phyloP scores from a whole-genome alignment of 306 rosid species.

The Coriaria nepalensis region DNA sequence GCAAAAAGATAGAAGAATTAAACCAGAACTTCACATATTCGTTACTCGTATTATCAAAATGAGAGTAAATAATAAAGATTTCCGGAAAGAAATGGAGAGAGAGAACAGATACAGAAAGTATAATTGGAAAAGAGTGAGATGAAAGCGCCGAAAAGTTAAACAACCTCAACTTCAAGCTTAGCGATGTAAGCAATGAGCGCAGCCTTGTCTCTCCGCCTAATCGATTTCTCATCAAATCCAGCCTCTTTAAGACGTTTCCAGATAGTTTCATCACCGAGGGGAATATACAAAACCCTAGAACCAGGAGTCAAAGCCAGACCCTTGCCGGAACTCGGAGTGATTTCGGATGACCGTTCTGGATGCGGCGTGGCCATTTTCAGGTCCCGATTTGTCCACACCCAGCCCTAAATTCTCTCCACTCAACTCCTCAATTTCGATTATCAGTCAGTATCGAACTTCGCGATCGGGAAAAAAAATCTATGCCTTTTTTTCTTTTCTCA shows the following conservation, averaged over 20 bases:
- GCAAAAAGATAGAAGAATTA: too few species aligned
- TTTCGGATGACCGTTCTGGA: constrained; percentile 12
- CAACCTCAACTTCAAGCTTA: constrained; percentile 86
- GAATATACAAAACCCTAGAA: constrained; percentile 71
- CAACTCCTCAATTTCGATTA: too few species aligned
- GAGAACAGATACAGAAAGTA: background rate
- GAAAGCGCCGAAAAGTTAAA: constrained; percentile 4
- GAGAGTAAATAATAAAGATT: background rate
- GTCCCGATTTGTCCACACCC: constrained; percentile 17
- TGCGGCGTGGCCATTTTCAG: constrained; percentile 50
- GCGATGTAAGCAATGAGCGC: constrained; percentile 81
- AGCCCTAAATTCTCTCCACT: constrained; percentile 13
- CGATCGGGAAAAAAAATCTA: too few species aligned
- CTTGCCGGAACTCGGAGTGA: constrained; percentile 24
- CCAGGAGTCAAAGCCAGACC: constrained; percentile 63
- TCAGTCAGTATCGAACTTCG: too few species aligned
- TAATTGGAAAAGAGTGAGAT: background rate
- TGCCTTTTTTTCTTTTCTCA: too few species aligned
- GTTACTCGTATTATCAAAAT: background rate
- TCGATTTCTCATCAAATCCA: constrained; percentile 83
- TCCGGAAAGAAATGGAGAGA: background rate
- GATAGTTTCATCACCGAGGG: constrained; percentile 66
- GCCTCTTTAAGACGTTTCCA: constrained; percentile 76
- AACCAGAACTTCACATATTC: too few species aligned
- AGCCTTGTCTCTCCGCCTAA: constrained; percentile 71